Base-by-base conservation (phyloP, 2,329 filamentous ascomycete species). In the Elsinoe batatas region DNA sequence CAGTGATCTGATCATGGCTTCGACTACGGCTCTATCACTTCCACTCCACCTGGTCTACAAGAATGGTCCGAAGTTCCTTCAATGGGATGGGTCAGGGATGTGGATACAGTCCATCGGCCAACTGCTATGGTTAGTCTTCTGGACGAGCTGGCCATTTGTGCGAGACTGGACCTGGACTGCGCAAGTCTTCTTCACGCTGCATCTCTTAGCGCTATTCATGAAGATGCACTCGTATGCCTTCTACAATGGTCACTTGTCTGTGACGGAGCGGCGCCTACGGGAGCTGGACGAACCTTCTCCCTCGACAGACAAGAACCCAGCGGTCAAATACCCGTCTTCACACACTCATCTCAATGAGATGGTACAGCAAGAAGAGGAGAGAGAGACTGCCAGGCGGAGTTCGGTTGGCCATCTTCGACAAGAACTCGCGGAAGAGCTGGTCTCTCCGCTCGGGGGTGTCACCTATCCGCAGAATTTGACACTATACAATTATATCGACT, bases 211-310 rank as follows among this genome's bases (percentile, higher is more conserved):
- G 6, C 78, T 98, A 17, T 82, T 96, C 51, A 98, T 98, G 93
- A 98, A 98, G 76, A 93, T 97, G 83, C 93, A 98, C 70, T 96
- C 91, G 5, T 98, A 95, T 67, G 87, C 89, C 20, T 98, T 97
- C 70, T 98, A 98, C 75, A 97, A 96, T 64, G 93, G 93, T 10
- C 93, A 98, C 69, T 77, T 98, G 13, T 88, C 86, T 62, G 88
- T 93, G 69, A 94, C 89, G 0, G 82, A 94, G 69, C 84, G 85
- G 66, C 84, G 89, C 10, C 77, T 98, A 11, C 81, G 80, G 56
- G 82, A 82, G 38, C 83, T 98, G 33, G 93, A 98, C 69, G 72
- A 80, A 56, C 89, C 90, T 1, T 53, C 57, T n/a, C 62, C 64
- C 3, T 55, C 57, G 13, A 69, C 67, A 32, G 79, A 80, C n/a